phyloP scores from a whole-genome alignment of 345 rosid genomes.

The Acer campestre region DNA sequence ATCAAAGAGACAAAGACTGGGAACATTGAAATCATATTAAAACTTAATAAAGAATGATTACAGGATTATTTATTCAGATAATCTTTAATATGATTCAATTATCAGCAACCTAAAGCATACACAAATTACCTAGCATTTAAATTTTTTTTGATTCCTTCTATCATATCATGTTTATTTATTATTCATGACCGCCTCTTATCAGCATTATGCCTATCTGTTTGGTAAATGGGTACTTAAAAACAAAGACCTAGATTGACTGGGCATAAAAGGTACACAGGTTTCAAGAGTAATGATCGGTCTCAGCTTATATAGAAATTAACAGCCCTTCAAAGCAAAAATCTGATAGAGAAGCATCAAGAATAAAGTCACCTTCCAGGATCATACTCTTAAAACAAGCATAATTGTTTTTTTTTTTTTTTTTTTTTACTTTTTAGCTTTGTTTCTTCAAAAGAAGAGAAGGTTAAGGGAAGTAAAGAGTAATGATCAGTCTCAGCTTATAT shows the following conservation, averaged over 20 bases:
- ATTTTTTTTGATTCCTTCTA: neutral
- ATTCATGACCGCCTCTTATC: neutral
- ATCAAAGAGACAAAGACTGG: slow-evolving; percentile 11
- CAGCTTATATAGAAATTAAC: neutral
- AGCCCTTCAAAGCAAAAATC: neutral
- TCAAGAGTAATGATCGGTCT: neutral
- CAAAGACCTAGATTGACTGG: slow-evolving; percentile 10
- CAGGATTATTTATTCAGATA: neutral
- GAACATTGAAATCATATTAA: neutral
- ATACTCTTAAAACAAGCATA: neutral
- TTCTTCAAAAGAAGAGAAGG: neutral
- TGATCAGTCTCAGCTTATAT: neutral
- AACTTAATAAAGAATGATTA: neutral
- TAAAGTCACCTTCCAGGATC: neutral
- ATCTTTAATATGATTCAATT: neutral
- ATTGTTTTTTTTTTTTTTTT: neutral
- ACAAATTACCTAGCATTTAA: neutral
- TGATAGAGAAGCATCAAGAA: neutral
- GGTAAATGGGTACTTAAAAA: slow-evolving; percentile 1
- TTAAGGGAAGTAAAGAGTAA: neutral
- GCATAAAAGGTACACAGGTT: slow-evolving; percentile 3
- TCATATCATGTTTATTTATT: neutral
- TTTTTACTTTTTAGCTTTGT: neutral
- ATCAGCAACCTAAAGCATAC: neutral
- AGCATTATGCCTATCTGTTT: neutral